These are phyloP conservation scores for Miamiensis avidus DNA, from an alignment of 169 alveolate species.

Conservation along the genomic window DNA sequence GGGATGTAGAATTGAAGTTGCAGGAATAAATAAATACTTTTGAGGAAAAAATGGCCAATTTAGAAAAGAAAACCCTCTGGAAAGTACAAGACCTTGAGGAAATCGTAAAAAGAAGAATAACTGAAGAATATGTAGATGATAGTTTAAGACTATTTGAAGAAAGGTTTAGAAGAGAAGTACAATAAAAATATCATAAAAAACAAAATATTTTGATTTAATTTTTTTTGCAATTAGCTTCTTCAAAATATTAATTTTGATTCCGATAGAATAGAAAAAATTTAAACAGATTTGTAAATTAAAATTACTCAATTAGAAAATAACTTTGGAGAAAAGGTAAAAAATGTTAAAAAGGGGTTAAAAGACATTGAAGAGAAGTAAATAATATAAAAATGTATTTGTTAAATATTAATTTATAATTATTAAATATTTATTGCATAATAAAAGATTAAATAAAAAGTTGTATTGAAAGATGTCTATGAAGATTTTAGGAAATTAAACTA, in stretches of 20 bases:
- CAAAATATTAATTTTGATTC: no score
- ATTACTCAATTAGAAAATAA: no score
- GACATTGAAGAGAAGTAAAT: conserved; percentile 20
- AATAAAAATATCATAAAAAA: no score
- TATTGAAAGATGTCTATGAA: neutral
- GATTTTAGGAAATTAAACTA: conserved; percentile 3
- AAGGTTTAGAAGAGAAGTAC: conserved; percentile 18
- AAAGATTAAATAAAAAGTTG: neutral
- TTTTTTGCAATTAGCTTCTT: no score
- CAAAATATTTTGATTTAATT: no score
- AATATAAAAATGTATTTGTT: neutral
- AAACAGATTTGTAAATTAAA: no score
- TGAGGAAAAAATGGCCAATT: neutral
- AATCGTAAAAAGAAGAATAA: conserved; percentile 21
- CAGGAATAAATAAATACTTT: neutral
- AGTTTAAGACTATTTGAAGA: conserved; percentile 3
- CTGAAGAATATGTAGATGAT: conserved; percentile 32
- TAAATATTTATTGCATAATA: no score
- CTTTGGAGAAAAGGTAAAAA: conserved; percentile 5
- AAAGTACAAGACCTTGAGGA: conserved; percentile 17
- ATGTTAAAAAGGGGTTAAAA: conserved; percentile 7
- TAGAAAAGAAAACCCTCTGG: conserved; percentile 23
- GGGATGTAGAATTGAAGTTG: neutral
- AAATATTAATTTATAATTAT: neutral
- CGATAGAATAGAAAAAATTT: no score